These are phyloP conservation scores for Collybia nuda DNA, from an alignment of 768 basidiomycete species.

Conservation along the genomic window DNA sequence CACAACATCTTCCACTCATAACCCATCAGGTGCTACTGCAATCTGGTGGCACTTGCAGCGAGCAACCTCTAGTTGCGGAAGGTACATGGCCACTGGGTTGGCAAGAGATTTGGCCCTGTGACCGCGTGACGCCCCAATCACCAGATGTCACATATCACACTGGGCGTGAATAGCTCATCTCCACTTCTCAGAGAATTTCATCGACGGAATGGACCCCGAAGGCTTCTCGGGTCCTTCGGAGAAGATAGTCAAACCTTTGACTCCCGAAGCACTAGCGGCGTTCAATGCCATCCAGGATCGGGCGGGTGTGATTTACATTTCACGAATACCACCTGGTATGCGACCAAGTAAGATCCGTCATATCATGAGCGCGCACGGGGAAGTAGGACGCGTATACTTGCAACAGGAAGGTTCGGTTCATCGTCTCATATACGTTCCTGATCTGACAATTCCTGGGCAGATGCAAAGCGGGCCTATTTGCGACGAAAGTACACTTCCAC, in stretches of 20 bases:
- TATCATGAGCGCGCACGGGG: constrained; percentile 87
- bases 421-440: background rate
- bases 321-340: constrained; percentile 97
- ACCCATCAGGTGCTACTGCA: no score
- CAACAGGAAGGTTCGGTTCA: constrained; percentile 78
- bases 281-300: constrained; percentile 73
- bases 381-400: constrained; percentile 89
- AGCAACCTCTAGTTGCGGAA: no score
- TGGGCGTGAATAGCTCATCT: no score
- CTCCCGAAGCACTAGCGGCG: constrained; percentile 69
- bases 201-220: constrained; percentile 54
- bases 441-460: constrained; percentile 34
- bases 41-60: no score
- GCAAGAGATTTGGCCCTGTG: no score
- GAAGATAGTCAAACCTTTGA: constrained; percentile 71
- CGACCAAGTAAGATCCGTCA: constrained; percentile 94
- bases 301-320: constrained; percentile 92
- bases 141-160: no score
- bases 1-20: no score
- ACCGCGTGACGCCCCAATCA: no score
- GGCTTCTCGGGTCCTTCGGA: constrained; percentile 58
- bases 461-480: constrained; percentile 85
- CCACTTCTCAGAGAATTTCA: constrained; percentile 26
- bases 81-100: no score
- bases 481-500: constrained; percentile 79